Percentiles rank a stretch among this genome's conserved stretches.
Evolutionary conservation across 768 basidiomycete genomes (phyloP).

Genomic region (Peribolospora baueri): DNA sequence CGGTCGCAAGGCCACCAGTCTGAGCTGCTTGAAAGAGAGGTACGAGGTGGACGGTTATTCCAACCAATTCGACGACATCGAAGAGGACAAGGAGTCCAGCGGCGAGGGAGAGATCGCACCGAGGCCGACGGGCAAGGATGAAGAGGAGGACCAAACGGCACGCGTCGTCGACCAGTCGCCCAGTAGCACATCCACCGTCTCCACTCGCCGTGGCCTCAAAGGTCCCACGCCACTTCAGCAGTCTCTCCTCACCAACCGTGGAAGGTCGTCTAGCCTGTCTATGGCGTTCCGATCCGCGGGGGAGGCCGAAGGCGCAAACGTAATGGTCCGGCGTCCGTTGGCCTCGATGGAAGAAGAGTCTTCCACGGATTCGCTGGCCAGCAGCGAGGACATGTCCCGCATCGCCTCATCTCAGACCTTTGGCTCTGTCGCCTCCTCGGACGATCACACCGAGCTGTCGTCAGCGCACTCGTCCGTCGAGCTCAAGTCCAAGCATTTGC

Average conservation of each 20-base stretch:
- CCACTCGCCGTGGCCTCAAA: background rate
- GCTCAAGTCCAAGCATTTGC: background rate
- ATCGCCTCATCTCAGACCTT: background rate
- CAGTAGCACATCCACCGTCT: background rate
- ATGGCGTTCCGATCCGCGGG: background rate
- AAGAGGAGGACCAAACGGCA: constrained; percentile 39
- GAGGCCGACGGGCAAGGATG: background rate
- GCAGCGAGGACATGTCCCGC: background rate
- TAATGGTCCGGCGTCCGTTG: no score
- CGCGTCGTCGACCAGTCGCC: constrained; percentile 18
- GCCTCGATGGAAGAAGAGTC: no score
- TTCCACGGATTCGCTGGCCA: background rate
- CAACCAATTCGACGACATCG: background rate
- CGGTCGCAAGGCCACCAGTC: constrained; percentile 19
- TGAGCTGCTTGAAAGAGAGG: constrained; percentile 14
- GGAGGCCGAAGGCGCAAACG: background rate
- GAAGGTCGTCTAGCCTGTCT: no score
- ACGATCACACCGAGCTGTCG: background rate
- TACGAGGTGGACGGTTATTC: constrained; percentile 10
- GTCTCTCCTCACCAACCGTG: no score
- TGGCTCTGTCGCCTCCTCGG: background rate
- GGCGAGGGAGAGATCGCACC: constrained; percentile 12
- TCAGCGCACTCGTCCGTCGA: background rate
- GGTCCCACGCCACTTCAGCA: no score
- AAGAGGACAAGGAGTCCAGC: constrained; percentile 10